Base-by-base conservation (phyloP, 441 rosid species). In the California macrophylla region DNA sequence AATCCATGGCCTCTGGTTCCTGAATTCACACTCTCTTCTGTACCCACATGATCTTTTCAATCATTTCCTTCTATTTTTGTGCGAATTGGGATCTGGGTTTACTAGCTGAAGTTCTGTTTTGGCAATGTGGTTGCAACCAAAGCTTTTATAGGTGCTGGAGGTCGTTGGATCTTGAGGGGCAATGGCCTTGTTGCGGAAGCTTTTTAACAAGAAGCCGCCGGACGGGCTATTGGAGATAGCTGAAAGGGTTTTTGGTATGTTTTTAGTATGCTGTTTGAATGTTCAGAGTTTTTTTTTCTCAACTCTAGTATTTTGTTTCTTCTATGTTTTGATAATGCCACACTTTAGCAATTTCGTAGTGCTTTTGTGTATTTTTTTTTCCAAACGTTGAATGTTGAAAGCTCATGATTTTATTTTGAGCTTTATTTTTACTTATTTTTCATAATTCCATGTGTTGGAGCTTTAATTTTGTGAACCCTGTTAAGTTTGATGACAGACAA, bases 211-310 rank as follows among this genome's bases (percentile, higher is more conserved):
- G 77, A 92, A 87, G 72, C 92, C 96, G 60, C 96, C 98, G 52
- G 92, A 84, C 63, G 91, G 97, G 72, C 89, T 93, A 61, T 70
- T 89, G 75, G 98, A 93, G 88, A 87, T 93, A 79, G 85, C 96
- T 8, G 92, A 93, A 74, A 86, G 97, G 79, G 85, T 90, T 74
- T 89, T 84, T 71, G 97, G 98, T 93, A 87, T 16, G 24, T 20
- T 61, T 42, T 18, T 24, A 18, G 72, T 67, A 56, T 73, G 28
- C 36, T 50, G 10, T 60, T 71, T 72, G 62, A 54, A 6, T 45
- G 25, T 72, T 66, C 10, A 69, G 61, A 28, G 8, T 9, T 23
- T 24, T 45, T 9, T 23, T 24, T 45, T 0, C 45, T 67, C 69
- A 67, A 34, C 65, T 78, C 52, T 68, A 25, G 32, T 26, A 24